A percentile compares a stretch with the other conserved stretches of the same genome.
Evolutionary conservation across 345 rosid species (phyloP).

Genomic region (Pseudoturritis turrita): DNA sequence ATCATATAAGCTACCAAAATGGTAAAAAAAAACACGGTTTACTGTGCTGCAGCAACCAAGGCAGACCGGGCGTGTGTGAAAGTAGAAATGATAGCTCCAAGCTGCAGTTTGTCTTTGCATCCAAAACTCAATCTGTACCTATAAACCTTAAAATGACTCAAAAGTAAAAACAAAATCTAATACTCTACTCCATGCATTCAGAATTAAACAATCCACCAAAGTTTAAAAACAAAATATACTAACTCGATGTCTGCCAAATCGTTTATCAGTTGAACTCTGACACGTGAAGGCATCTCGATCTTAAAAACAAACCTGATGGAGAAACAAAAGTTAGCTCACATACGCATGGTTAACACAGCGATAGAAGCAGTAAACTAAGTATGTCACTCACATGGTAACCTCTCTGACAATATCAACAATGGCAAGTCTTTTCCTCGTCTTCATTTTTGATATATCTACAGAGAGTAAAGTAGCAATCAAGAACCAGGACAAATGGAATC

Average conservation of each 20-base stretch:
- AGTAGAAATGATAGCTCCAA: slow-evolving; percentile 71
- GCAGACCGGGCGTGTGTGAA: slow-evolving; percentile 69
- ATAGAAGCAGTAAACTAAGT: slow-evolving; percentile 4
- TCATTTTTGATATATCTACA: slow-evolving; percentile 71
- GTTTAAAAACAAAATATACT: slow-evolving; percentile 19
- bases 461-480: background rate
- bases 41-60: slow-evolving; percentile 60
- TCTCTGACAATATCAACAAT: slow-evolving; percentile 78
- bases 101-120: slow-evolving; percentile 86
- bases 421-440: slow-evolving; percentile 89
- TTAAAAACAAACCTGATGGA: slow-evolving; percentile 78
- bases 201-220: background rate
- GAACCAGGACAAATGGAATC: background rate
- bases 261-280: slow-evolving; percentile 74
- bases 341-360: slow-evolving; percentile 1
- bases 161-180: background rate
- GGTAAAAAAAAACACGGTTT: slow-evolving; percentile 8
- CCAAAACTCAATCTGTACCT: slow-evolving; percentile 88
- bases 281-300: slow-evolving; percentile 85
- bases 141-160: slow-evolving; percentile 16
- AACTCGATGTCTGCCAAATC: slow-evolving; percentile 95
- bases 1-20: slow-evolving; percentile 12
- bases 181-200: background rate
- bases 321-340: slow-evolving; percentile 1
- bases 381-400: slow-evolving; percentile 73